Evolutionary conservation across 2,329 filamentous ascomycete genomes (phyloP).

Genomic region (Didymella exigua): DNA sequence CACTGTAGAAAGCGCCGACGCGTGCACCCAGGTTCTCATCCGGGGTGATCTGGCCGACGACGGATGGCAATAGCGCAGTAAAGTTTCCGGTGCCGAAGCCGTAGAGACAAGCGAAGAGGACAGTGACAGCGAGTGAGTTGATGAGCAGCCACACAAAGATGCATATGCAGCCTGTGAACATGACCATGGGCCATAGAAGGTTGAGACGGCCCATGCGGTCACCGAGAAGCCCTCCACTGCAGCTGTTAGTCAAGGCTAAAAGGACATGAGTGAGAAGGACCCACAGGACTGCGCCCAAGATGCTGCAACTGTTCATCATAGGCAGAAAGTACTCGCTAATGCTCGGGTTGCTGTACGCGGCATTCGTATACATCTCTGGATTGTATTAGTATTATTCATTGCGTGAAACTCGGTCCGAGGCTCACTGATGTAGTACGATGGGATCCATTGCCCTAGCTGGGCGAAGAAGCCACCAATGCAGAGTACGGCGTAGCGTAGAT

Average conservation of each 20-base stretch:
- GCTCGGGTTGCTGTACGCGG: slow-evolving; percentile 54
- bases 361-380: slow-evolving; percentile 64
- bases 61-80: slow-evolving; percentile 65
- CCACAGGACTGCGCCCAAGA: slow-evolving; percentile 60
- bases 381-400: background rate
- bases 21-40: slow-evolving; percentile 72
- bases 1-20: slow-evolving; percentile 67
- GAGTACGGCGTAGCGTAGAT: slow-evolving; percentile 40
- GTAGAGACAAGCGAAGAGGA: slow-evolving; percentile 70
- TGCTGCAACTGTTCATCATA: slow-evolving; percentile 56
- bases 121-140: slow-evolving; percentile 59
- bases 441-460: slow-evolving; percentile 40
- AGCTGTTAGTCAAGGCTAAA: background rate
- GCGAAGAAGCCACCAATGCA: slow-evolving; percentile 35
- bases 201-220: slow-evolving; percentile 63
- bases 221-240: slow-evolving; percentile 56
- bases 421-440: slow-evolving; percentile 47
- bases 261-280: slow-evolving; percentile 25
- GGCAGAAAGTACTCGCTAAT: slow-evolving; percentile 56
- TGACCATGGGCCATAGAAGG: slow-evolving; percentile 57
- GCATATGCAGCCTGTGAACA: slow-evolving; percentile 51
- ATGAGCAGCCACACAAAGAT: slow-evolving; percentile 62
- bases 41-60: slow-evolving; percentile 73
- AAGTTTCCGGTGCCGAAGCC: slow-evolving; percentile 73
- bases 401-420: background rate